Evolutionary conservation across 2,329 filamentous ascomycete genomes (phyloP), one percentile per base, ranked within the genome.

Genomic region (Fusarium verrucosum): DNA sequence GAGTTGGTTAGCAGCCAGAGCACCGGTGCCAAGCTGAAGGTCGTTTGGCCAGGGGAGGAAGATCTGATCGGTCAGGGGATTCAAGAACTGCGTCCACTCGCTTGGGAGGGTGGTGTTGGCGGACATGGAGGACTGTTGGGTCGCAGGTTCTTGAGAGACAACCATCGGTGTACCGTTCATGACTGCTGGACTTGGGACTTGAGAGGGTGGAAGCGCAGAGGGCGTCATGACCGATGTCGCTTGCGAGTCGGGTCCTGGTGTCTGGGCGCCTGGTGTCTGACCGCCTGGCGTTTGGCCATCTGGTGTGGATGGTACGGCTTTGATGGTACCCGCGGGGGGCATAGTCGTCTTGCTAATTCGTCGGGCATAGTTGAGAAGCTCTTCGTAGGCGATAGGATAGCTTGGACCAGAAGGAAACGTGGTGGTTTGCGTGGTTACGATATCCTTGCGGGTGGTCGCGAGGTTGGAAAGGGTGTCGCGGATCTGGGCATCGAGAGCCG

Each of bases 31-130:
- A 62, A 95, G 91, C 58, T 87, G 84, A 28, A 89, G 86, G 62
- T 92, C 87, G 25, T 81, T 81, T 1, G 92, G 92, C 92, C 92
- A 96, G 1, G 92, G 92, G 42, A 87, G 83, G 78, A 93, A 96
- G n/a, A 80, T 72, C 33, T 83, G 80, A 10, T 84, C 82, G 10
- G 82, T 82, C 17, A 83, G 75, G 0, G 86, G 84, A 70, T 90
- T 87, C 41, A 87, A 73, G 65, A 81, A 82, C 50, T 79, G 78
- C 47, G 76, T 78, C 58, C 85, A 77, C 49, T 79, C 75, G 28
- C 81, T 78, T 1, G 85, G 85, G 2, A 87, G 79, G 6, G 74
- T 78, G 1, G 80, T 82, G 46, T 72, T 73, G 30, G 73, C 70
- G 2, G 74, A 74, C 2, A 71, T 57, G 2, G 71, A 62, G 3